These are phyloP conservation scores for Lipomyces lipofer DNA, from an alignment of 805 yeast genomes.

Conservation along the genomic window DNA sequence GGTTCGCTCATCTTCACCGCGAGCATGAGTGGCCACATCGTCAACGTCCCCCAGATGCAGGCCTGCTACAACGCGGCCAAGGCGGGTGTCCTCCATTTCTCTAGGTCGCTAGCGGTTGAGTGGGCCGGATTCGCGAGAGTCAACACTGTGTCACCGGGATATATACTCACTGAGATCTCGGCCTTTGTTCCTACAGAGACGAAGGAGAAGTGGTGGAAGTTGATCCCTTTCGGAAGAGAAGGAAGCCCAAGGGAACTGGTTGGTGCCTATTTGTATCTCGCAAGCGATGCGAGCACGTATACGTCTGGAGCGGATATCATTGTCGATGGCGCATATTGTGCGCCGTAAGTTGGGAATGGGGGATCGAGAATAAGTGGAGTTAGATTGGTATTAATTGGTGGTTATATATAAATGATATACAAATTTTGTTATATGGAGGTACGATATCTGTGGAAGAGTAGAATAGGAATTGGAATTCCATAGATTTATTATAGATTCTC, in stretches of 20 bases:
- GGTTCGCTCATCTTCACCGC: constrained; percentile 86
- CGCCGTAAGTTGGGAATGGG: constrained; percentile 25
- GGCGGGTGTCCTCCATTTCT: constrained; percentile 77
- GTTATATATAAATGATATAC: too few species aligned
- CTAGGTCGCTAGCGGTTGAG: constrained; percentile 78
- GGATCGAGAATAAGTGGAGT: not conserved
- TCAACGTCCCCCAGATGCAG: constrained; percentile 83
- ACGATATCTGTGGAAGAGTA: too few species aligned
- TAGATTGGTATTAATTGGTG: too few species aligned
- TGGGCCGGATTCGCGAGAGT: constrained; percentile 90
- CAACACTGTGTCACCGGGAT: constrained; percentile 83
- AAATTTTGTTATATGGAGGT: not conserved
- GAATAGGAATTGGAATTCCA: too few species aligned
- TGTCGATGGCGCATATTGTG: constrained; percentile 64
- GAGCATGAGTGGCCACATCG: constrained; percentile 87
- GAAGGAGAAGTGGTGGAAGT: constrained; percentile 44
- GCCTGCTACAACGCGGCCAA: constrained; percentile 84
- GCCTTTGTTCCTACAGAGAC: constrained; percentile 33
- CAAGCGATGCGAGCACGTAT: constrained; percentile 76
- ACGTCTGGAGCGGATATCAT: constrained; percentile 75
- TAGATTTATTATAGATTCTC: too few species aligned
- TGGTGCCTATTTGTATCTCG: constrained; percentile 63
- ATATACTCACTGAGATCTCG: constrained; percentile 67
- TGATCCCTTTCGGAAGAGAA: constrained; percentile 68
- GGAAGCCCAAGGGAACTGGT: constrained; percentile 71